Conservation (phyloP, 208 protist genomes). For the Tritrichomonas musculus region DNA sequence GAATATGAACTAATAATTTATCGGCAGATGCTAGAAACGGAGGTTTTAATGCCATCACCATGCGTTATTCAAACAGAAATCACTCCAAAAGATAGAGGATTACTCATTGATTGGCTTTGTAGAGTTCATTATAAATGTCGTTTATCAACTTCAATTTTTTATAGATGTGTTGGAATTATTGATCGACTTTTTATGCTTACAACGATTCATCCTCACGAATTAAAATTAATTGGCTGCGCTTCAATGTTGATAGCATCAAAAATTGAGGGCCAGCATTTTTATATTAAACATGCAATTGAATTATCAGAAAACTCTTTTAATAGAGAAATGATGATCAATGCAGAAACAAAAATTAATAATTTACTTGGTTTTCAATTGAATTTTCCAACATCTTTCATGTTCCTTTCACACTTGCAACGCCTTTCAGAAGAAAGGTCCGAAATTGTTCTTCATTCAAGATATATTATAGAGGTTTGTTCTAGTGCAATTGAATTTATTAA, state of each 20-base stretch:
- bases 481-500: too few relatives aligned
- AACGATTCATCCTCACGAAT: not conserved
- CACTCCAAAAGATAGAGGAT: not conserved
- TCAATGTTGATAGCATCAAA: not conserved
- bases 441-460: too few relatives aligned
- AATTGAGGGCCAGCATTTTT: not conserved
- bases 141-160: not conserved
- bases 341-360: not conserved
- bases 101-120: not conserved
- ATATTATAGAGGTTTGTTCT: too few relatives aligned
- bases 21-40: not conserved
- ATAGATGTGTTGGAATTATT: not conserved
- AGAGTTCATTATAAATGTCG: not conserved
- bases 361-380: not conserved
- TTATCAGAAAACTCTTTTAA: not conserved
- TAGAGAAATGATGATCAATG: not conserved
- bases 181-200: not conserved
- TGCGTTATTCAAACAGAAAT: not conserved
- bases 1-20: not conserved
- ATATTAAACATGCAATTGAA: not conserved
- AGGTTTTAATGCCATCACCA: not conserved
- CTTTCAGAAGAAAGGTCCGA: not conserved
- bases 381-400: not conserved
- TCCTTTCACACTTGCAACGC: not conserved
- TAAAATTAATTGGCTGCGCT: not conserved